A percentile compares a stretch with the other conserved stretches of the same genome.
Evolutionary conservation across 345 rosid species (phyloP).

Genomic region (Chamaenerion angustifolium): DNA sequence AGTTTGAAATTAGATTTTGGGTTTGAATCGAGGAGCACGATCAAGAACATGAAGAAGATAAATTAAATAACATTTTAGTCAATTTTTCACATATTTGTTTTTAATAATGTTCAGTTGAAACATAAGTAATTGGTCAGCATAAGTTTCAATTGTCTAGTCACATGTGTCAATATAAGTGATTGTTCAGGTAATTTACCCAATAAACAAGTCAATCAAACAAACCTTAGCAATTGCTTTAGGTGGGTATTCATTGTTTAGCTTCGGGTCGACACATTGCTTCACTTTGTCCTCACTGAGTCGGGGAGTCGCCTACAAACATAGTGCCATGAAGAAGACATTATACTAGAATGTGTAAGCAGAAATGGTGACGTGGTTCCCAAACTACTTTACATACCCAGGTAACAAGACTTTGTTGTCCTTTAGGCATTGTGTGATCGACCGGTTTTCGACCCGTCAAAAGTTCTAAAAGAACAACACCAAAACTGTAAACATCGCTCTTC

Average conservation of each 20-base stretch:
- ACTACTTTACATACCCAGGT: constrained; percentile 56
- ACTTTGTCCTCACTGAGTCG: constrained; percentile 97
- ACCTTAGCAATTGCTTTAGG: constrained; percentile 99
- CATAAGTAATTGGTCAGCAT: too few species aligned
- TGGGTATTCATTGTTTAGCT: constrained; percentile 77
- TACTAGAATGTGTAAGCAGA: too few species aligned
- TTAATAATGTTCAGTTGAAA: neutral
- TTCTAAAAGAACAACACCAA: constrained; percentile 96
- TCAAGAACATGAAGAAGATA: too few species aligned
- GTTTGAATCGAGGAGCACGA: too few species aligned
- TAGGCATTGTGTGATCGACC: constrained; percentile 97
- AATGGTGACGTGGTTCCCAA: neutral
- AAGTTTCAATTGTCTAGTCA: too few species aligned
- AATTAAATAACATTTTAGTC: too few species aligned
- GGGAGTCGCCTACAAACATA: constrained; percentile 99
- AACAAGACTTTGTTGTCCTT: constrained; percentile 97
- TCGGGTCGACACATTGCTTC: constrained; percentile 96
- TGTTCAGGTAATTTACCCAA: too few species aligned
- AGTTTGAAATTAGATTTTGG: too few species aligned
- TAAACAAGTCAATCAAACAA: neutral
- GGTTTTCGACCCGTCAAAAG: constrained; percentile 96
- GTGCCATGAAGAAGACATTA: too few species aligned
- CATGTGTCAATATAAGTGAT: too few species aligned
- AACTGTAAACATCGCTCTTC: constrained; percentile 96
- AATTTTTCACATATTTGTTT: neutral